Percentiles rank a stretch among this genome's conserved stretches.
These are phyloP conservation scores for Ustilago vetiveriae DNA, from an alignment of 1,284 basidiomycete genomes.

Conservation along the genomic window DNA sequence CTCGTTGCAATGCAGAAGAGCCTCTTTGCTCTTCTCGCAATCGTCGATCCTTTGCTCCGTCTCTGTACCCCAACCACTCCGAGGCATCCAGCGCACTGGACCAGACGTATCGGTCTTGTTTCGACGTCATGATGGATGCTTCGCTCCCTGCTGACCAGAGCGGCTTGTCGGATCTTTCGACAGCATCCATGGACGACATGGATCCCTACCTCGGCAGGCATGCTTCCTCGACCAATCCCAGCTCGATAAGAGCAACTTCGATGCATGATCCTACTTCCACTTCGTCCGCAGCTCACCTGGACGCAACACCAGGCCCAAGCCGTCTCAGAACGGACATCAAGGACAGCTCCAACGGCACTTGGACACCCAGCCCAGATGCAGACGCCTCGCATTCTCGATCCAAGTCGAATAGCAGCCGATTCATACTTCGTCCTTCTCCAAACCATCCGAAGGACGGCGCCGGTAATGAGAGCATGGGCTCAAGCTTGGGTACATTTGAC, in stretches of 20 bases:
- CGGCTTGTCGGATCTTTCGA: slow-evolving; percentile 36
- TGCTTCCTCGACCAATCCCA: too few species aligned
- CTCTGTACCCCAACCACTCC: background rate
- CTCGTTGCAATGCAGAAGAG: background rate
- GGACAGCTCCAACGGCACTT: slow-evolving; percentile 3
- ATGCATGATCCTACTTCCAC: too few species aligned
- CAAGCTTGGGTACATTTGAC: slow-evolving; percentile 38
- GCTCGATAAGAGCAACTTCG: too few species aligned
- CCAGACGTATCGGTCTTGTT: background rate
- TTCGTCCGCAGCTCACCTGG: background rate
- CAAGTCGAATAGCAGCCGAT: background rate
- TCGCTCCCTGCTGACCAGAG: slow-evolving; percentile 27
- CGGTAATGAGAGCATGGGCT: slow-evolving; percentile 36
- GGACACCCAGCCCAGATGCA: slow-evolving; percentile 36
- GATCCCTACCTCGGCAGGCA: slow-evolving; percentile 4
- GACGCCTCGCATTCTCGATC: slow-evolving; percentile 28
- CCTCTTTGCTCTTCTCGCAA: too few species aligned
- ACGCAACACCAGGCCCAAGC: slow-evolving; percentile 10
- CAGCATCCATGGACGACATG: slow-evolving; percentile 17
- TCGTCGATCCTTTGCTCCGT: background rate
- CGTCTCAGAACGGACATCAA: background rate
- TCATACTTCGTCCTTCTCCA: slow-evolving; percentile 1
- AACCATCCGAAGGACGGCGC: background rate
- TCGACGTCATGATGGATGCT: slow-evolving; percentile 10
- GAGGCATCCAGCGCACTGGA: too few species aligned